Evolutionary conservation across 306 rosid genomes (phyloP).

Genomic region (Prunus campanulata): DNA sequence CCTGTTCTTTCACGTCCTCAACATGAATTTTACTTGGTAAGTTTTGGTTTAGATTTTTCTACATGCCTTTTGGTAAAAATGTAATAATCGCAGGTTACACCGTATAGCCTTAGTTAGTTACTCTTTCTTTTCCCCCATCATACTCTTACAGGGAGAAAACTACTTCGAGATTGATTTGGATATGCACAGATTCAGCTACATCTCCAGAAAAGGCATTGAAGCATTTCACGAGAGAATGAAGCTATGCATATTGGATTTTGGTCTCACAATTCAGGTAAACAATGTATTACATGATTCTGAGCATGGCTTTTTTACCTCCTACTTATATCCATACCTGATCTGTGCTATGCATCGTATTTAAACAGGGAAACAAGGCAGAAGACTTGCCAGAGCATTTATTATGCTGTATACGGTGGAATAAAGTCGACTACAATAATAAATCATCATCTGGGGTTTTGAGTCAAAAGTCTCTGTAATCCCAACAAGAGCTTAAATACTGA

Average conservation of each 20-base stretch:
- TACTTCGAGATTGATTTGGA: constrained; percentile 95
- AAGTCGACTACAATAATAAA: constrained; percentile 53
- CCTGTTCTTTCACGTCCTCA: constrained; percentile 98
- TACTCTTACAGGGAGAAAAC: constrained; percentile 77
- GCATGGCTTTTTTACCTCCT: constrained; percentile 5
- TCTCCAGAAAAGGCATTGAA: constrained; percentile 91
- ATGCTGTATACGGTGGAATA: constrained; percentile 71
- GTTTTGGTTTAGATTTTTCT: constrained; percentile 4
- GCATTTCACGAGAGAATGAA: constrained; percentile 75
- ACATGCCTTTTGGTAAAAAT: background rate
- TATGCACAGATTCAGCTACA: constrained; percentile 87
- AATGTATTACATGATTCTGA: constrained; percentile 3
- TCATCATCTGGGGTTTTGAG: constrained; percentile 44
- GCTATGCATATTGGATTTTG: constrained; percentile 69
- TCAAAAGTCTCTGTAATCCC: constrained; percentile 11
- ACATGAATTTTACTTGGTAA: constrained; percentile 88
- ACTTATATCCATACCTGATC: constrained; percentile 11
- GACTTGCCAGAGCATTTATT: constrained; percentile 82
- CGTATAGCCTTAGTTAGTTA: background rate
- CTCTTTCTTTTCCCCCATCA: background rate
- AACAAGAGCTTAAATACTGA: background rate
- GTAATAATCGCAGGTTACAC: background rate
- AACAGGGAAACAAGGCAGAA: constrained; percentile 80
- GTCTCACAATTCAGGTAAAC: constrained; percentile 89
- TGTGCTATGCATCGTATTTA: constrained; percentile 16